Conservation (phyloP, 1,284 basidiomycete species). For the Dichomitus squalens region DNA sequence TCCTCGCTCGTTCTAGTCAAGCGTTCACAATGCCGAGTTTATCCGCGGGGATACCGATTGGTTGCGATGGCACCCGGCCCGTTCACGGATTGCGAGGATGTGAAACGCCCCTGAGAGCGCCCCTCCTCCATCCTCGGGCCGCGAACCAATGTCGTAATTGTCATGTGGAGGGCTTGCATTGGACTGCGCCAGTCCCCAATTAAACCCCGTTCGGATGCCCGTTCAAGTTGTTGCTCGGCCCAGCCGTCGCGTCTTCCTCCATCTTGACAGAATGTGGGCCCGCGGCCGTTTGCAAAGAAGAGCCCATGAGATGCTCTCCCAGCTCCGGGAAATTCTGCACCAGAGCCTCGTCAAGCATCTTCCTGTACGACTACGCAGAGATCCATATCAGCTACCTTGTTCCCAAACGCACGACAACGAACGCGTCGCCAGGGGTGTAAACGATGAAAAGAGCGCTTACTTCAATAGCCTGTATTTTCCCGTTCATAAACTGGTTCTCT, state of each 20-base stretch:
- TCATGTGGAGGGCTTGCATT: too few relatives aligned
- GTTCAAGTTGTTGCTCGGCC: neutral
- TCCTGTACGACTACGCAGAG: slow-evolving; percentile 53
- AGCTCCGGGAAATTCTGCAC: slow-evolving; percentile 64
- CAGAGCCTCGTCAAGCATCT: slow-evolving; percentile 58
- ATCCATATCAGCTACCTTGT: neutral
- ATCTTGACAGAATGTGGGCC: slow-evolving; percentile 6
- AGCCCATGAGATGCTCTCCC: slow-evolving; percentile 31
- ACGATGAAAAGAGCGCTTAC: slow-evolving; percentile 42
- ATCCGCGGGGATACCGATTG: too few relatives aligned
- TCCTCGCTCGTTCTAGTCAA: too few relatives aligned
- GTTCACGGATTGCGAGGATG: too few relatives aligned
- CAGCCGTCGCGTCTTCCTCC: slow-evolving; percentile 12
- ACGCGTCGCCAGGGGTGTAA: neutral
- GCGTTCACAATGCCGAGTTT: too few relatives aligned
- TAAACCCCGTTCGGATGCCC: neutral
- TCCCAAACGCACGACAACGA: neutral
- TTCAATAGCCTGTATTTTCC: slow-evolving; percentile 77
- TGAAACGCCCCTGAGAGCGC: too few relatives aligned
- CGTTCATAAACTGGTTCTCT: slow-evolving; percentile 89
- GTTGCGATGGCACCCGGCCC: too few relatives aligned
- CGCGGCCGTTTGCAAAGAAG: slow-evolving; percentile 6
- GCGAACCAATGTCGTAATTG: too few relatives aligned
- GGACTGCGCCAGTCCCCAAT: too few relatives aligned
- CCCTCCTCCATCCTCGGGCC: too few relatives aligned